These are phyloP conservation scores for Margaritispora aquatica DNA, from an alignment of 495 filamentous ascomycete genomes.

Conservation along the genomic window DNA sequence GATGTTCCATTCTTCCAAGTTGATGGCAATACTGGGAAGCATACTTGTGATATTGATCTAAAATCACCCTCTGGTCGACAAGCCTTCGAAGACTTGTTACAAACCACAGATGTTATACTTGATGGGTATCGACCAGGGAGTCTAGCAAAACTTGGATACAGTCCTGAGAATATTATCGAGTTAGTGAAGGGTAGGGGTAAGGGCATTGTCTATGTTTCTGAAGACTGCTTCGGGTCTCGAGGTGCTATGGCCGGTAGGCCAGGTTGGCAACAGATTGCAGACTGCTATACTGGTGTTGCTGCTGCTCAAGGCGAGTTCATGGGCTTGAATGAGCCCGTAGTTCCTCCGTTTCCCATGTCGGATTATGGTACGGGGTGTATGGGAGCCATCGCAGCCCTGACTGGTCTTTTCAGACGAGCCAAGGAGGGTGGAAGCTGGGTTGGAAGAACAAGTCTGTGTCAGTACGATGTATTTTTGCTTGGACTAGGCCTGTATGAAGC, in stretches of 20 bases:
- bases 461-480: conserved; percentile 66
- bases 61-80: conserved; percentile 43
- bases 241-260: conserved; percentile 43
- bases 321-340: conserved; percentile 62
- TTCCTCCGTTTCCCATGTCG: conserved; percentile 75
- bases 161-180: conserved; percentile 41
- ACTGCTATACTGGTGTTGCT: conserved; percentile 55
- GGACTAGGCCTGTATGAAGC: conserved; percentile 53
- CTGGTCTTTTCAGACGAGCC: conserved; percentile 55
- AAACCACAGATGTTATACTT: conserved; percentile 53
- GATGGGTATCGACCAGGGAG: conserved; percentile 66
- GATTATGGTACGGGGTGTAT: conserved; percentile 70
- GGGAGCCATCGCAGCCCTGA: conserved; percentile 57
- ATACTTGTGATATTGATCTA: conserved; percentile 43
- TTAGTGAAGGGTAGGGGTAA: conserved; percentile 48
- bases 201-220: conserved; percentile 63
- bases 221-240: conserved; percentile 63
- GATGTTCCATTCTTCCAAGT: conserved; percentile 80
- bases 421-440: conserved; percentile 58
- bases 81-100: conserved; percentile 49
- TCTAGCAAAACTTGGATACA: conserved; percentile 59
- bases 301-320: conserved; percentile 70
- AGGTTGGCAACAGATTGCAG: conserved; percentile 57
- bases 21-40: conserved; percentile 69
- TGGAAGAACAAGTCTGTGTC: conserved; percentile 55